Base-by-base conservation (phyloP, 31 red algal genomes). In the Endocladia muricata region DNA sequence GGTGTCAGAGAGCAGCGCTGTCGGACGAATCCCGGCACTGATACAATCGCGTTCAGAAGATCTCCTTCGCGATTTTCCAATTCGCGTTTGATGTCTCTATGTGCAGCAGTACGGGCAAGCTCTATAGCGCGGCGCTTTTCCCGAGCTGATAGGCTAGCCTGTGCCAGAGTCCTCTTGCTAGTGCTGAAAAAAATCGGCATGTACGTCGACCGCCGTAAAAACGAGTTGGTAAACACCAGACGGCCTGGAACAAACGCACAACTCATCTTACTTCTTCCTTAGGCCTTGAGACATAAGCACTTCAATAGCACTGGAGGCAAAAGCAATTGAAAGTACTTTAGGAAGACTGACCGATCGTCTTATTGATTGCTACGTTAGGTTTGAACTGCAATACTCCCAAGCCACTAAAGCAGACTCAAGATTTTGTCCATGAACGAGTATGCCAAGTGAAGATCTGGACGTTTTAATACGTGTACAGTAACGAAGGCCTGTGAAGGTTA, bases 1-100 rank as follows among this genome's bases (percentile, higher is more conserved):
- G 69, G 60, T 23, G 81, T 85, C 8, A 85, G 60, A 7, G 32
- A 62, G 60, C 81, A 83, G 41, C 79, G 60, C 48, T 85, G 61
- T n/a, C 82, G 55, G 28, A 85, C 71, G 42, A 34, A 60, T 19
- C 65, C 35, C 28, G 82, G 82, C 23, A 85, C 22, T 42, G 60
- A 41, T 55, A 85, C 82, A 68, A 85, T 37, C 29, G 72, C 82
- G 35, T 72, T 66, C 21, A 77, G n/a, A 1, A 85, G 32, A 42
- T 69, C 26, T 31, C 40, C 48, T 1, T 56, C 36, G 15, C 49
- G 37, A 28, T 56, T 23, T 11, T 83, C 68, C 48, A 73, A 22
- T 72, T 83, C 54, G 3, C 32, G 15, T 29, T 83, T 83, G 21
- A 83, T 17, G 1, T 39, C 37, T 35, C 39, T 56, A 32, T 83